phyloP scores from a whole-genome alignment of 1,139 yeast species.

The Candida sanyaensis region DNA sequence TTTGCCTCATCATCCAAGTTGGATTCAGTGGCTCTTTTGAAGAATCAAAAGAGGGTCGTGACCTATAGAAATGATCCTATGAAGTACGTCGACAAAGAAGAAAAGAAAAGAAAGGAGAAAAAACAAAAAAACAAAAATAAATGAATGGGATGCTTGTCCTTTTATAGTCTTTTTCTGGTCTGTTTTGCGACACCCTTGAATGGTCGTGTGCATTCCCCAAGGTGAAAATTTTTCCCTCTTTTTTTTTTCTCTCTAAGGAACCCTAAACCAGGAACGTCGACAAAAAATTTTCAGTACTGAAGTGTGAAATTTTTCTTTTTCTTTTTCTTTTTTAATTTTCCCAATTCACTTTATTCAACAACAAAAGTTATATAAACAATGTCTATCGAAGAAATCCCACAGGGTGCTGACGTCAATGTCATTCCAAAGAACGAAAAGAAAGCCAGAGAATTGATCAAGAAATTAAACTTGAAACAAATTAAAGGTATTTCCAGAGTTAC shows the following conservation, averaged over 20 bases:
- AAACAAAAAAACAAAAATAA: conserved; percentile 4
- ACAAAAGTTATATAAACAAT: conserved; percentile 23
- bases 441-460: conserved; percentile 89
- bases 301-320: neutral
- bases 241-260: neutral
- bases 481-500: conserved; percentile 95
- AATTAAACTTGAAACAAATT: conserved; percentile 88
- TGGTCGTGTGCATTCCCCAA: neutral
- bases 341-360: neutral
- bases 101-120: conserved; percentile 27
- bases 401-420: conserved; percentile 84
- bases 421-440: conserved; percentile 92
- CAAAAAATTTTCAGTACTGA: neutral
- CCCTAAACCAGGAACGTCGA: neutral
- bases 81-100: conserved; percentile 56
- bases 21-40: conserved; percentile 99
- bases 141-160: neutral
- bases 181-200: too few relatives aligned
- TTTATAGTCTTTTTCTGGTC: conserved; percentile 2
- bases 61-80: conserved; percentile 99
- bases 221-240: neutral
- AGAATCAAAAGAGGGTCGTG: conserved; percentile 99
- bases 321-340: neutral
- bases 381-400: conserved; percentile 72
- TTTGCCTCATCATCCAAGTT: conserved; percentile 98